phyloP scores from a whole-genome alignment of 306 rosid genomes.

The Prunus campanulata region DNA sequence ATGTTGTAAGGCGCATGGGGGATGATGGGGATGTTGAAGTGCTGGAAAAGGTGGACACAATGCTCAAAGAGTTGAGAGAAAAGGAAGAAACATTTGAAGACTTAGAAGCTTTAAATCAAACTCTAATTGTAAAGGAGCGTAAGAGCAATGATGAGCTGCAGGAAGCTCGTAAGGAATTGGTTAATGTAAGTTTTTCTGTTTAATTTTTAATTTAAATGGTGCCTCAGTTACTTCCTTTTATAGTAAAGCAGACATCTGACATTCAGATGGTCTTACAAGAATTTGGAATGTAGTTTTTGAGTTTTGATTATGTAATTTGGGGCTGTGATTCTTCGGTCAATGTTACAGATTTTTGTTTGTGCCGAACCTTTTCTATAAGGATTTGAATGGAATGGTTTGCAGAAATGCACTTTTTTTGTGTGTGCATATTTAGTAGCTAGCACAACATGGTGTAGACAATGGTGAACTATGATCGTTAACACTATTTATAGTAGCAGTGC shows the following conservation, averaged over 20 bases:
- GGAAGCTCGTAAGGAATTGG: slow-evolving; percentile 88
- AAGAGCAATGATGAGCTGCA: slow-evolving; percentile 91
- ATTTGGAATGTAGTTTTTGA: not conserved
- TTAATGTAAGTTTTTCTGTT: slow-evolving; percentile 50
- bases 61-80: slow-evolving; percentile 67
- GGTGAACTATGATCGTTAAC: not conserved
- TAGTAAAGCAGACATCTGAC: slow-evolving; percentile 17
- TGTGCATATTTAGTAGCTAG: not conserved
- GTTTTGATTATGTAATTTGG: not conserved
- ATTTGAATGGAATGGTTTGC: not conserved
- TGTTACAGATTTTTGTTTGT: not conserved
- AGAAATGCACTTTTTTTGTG: not conserved
- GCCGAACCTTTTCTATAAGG: not conserved
- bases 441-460: not conserved
- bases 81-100: slow-evolving; percentile 71
- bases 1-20: slow-evolving; percentile 76
- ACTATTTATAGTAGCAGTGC: not conserved
- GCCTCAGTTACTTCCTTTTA: not conserved
- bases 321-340: not conserved
- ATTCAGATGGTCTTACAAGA: slow-evolving; percentile 15
- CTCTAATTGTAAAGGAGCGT: slow-evolving; percentile 74
- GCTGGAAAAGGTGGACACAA: slow-evolving; percentile 59
- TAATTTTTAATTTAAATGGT: not conserved
- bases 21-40: slow-evolving; percentile 83
- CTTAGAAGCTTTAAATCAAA: slow-evolving; percentile 67